Percentiles rank a stretch among this genome's conserved stretches.
phyloP scores from a whole-genome alignment of 176 grass and related monocot species.

The Eragrostis curvula region DNA sequence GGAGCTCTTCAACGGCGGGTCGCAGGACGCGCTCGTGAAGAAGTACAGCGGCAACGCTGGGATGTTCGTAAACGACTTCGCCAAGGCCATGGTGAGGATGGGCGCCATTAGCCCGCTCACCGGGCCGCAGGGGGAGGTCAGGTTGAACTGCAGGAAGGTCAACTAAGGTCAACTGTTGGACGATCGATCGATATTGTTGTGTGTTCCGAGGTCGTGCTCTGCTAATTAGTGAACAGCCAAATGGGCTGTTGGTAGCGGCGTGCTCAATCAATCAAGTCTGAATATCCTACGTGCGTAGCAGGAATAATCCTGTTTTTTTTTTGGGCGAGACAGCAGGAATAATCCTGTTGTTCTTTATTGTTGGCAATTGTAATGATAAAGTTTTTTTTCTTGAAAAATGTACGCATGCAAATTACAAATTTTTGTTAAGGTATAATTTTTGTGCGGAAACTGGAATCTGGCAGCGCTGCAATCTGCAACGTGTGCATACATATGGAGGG shows the following conservation, averaged over 20 bases:
- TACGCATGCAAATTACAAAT: background rate
- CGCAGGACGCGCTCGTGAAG: conserved; percentile 61
- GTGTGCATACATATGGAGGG: background rate
- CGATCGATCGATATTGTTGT: no score
- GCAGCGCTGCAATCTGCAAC: background rate
- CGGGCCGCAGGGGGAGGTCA: conserved; percentile 50
- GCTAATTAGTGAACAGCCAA: conserved; percentile 22
- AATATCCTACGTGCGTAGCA: background rate
- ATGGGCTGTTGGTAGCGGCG: background rate
- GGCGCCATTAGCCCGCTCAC: conserved; percentile 52
- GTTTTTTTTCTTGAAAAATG: background rate
- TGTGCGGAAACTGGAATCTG: background rate
- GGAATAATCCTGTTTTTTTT: no score
- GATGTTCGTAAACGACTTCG: conserved; percentile 57
- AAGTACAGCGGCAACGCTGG: conserved; percentile 39
- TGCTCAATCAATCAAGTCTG: no score
- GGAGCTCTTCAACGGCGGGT: conserved; percentile 61
- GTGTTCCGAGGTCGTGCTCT: background rate
- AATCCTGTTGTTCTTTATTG: background rate
- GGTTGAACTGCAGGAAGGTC: conserved; percentile 64
- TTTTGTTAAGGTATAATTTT: no score
- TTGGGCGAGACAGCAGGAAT: no score
- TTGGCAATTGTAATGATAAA: conserved; percentile 20
- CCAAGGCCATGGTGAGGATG: conserved; percentile 73
- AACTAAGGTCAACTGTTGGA: conserved; percentile 34